These are phyloP conservation scores for Blastobotrys serpentis DNA, from an alignment of 1,139 yeast genomes.

Conservation along the genomic window DNA sequence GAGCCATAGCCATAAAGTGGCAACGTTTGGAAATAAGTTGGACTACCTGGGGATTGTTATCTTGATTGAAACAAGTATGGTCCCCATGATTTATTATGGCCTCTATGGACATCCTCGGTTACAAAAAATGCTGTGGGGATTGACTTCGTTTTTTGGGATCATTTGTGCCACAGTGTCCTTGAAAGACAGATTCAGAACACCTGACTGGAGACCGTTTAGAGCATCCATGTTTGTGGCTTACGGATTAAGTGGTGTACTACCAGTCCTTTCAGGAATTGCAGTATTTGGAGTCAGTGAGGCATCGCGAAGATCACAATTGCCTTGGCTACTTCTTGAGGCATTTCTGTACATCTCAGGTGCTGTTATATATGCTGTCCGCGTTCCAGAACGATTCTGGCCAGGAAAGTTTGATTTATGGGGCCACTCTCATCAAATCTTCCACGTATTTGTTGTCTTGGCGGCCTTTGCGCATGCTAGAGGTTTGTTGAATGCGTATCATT, in stretches of 20 bases:
- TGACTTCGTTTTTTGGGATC: slow-evolving; percentile 57
- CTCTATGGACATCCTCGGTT: slow-evolving; percentile 34
- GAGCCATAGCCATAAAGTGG: slow-evolving; percentile 64
- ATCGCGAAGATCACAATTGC: slow-evolving; percentile 51
- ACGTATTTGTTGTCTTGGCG: slow-evolving; percentile 75
- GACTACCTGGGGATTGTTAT: slow-evolving; percentile 87
- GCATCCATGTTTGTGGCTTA: slow-evolving; percentile 77
- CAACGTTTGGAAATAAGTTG: slow-evolving; percentile 69
- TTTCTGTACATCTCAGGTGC: slow-evolving; percentile 77
- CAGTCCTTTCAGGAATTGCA: slow-evolving; percentile 54
- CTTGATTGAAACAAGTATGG: slow-evolving; percentile 70
- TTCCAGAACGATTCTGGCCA: slow-evolving; percentile 76
- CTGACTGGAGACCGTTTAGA: slow-evolving; percentile 72
- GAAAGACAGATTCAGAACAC: slow-evolving; percentile 61
- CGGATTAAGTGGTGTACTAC: slow-evolving; percentile 77
- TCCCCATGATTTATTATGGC: slow-evolving; percentile 69
- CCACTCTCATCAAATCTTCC: slow-evolving; percentile 87
- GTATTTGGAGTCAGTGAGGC: slow-evolving; percentile 51
- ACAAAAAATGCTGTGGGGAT: slow-evolving; percentile 46
- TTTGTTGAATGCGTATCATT: slow-evolving; percentile 56
- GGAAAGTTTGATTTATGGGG: slow-evolving; percentile 71
- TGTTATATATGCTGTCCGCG: slow-evolving; percentile 66
- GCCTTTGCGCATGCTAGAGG: slow-evolving; percentile 75
- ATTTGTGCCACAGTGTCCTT: slow-evolving; percentile 66
- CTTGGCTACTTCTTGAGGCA: slow-evolving; percentile 69